phyloP scores from a whole-genome alignment of 2,329 filamentous ascomycete species.

The Aspergillus latus region DNA sequence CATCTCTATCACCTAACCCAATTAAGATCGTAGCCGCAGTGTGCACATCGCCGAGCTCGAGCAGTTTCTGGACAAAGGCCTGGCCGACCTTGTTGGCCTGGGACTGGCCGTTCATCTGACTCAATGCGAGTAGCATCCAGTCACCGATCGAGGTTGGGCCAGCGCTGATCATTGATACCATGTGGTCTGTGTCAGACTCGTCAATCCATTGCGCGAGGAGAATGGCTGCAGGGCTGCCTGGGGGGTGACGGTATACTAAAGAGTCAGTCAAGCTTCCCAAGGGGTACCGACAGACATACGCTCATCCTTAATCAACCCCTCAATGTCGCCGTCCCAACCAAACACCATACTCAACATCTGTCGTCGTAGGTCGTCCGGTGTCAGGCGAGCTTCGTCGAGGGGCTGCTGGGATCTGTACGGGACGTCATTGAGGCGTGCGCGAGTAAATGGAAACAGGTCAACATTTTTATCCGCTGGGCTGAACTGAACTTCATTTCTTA shows the following conservation, averaged over 20 bases:
- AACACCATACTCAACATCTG: conserved; percentile 96
- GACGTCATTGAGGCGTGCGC: conserved; percentile 76
- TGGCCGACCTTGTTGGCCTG: conserved; percentile 89
- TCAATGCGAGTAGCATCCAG: conserved; percentile 94
- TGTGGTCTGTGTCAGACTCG: conserved; percentile 76
- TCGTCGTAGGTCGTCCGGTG: conserved; percentile 73
- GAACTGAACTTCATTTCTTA: conserved; percentile 76
- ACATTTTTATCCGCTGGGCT: conserved; percentile 73
- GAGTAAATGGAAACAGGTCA: conserved; percentile 84
- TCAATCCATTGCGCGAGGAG: conserved; percentile 91
- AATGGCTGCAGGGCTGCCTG: conserved; percentile 74
- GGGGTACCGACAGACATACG: conserved; percentile 42
- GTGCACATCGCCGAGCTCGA: conserved; percentile 88
- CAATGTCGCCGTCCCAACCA: conserved; percentile 85
- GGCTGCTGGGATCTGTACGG: conserved; percentile 71
- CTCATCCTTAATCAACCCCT: conserved; percentile 81
- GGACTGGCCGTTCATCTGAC: conserved; percentile 73
- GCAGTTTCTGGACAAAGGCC: conserved; percentile 82
- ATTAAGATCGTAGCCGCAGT: conserved; percentile 90
- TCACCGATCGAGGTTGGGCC: conserved; percentile 90
- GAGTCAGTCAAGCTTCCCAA: background rate
- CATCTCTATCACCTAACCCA: conserved; percentile 85
- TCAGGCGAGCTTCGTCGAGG: conserved; percentile 59
- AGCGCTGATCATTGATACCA: conserved; percentile 71
- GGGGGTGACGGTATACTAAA: conserved; percentile 66